These are phyloP conservation scores for Fusarium sp. DNA, from an alignment of 2,329 filamentous ascomycete species.

Conservation along the genomic window DNA sequence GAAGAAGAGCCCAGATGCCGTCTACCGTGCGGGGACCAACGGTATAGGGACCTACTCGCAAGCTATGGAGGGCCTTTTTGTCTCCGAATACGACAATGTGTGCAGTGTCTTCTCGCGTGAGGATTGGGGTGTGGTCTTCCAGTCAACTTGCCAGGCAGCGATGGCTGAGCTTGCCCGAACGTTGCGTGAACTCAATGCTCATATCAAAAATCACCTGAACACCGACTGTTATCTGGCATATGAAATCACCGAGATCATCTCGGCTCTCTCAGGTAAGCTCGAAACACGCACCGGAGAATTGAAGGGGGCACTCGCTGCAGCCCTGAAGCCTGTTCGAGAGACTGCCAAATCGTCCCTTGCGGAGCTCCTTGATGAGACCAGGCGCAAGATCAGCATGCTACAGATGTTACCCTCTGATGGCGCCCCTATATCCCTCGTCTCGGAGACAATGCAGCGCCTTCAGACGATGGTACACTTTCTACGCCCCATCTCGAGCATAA, in stretches of 20 bases:
- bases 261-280: conserved; percentile 78
- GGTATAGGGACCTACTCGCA: conserved; percentile 90
- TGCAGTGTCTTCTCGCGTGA: conserved; percentile 85
- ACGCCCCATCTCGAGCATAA: conserved; percentile 83
- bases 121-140: conserved; percentile 82
- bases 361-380: conserved; percentile 84
- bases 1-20: conserved; percentile 80
- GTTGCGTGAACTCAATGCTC: conserved; percentile 84
- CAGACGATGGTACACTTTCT: conserved; percentile 89
- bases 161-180: conserved; percentile 86
- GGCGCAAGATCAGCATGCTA: conserved; percentile 71
- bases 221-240: conserved; percentile 96
- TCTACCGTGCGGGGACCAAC: conserved; percentile 89
- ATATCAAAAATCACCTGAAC: conserved; percentile 84
- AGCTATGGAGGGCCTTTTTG: conserved; percentile 85
- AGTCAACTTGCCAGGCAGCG: conserved; percentile 78
- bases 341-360: conserved; percentile 87
- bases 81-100: conserved; percentile 90
- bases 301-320: conserved; percentile 82
- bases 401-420: conserved; percentile 79
- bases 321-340: conserved; percentile 87
- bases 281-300: conserved; percentile 86
- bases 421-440: conserved; percentile 77
- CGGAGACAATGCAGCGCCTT: conserved; percentile 85
- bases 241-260: conserved; percentile 91